Evolutionary conservation across 1,284 basidiomycete species (phyloP), one percentile per base, ranked within the genome.

Genomic region (Moesziomyces sp.): DNA sequence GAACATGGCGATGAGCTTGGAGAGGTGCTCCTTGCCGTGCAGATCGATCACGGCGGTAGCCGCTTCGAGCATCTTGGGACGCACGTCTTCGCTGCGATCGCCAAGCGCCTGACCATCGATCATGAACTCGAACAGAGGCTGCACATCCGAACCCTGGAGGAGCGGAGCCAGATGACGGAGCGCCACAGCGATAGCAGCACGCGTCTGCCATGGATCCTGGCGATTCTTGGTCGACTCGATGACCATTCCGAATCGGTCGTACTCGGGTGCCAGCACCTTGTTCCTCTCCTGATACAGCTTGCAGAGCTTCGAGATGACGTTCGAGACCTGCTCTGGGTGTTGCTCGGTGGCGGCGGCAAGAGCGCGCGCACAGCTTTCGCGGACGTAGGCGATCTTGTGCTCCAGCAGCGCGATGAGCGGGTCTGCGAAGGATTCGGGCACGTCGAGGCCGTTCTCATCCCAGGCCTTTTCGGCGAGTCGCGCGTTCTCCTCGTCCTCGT

Each of bases 391-490:
- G 79, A 92, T 90, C 0, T 91, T 88, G 79, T 98, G 93, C 30
- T 89, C 91, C 24, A 98, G 87, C 80, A 90, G 92, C 0, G 85
- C 84, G 11, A 93, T 83, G 18, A 98, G 86, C 46, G 88, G 86
- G 2, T 84, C 83, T 0, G 93, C 85, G 84, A 91, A 97, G 4
- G 84, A 85, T 76, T 93, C 92, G 0, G 92, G 89, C 7, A 97
- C 89, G 79, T 98, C 94, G 40, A 99, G 85, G 13, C 93, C 95
- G 77, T 99, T 99, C 79, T 99, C 97, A 62, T 97, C 94, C 96
- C 95, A 99, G 13, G 94, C 85, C 77, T 91, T 90, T 28, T 87
- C 86, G 9, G 95, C 95, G 43, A 98, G 86, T 46, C 91, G 88
- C 0, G 91, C 90, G 74, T 97, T 97, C 80, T 96, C 93, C 75